Evolutionary conservation across 768 basidiomycete genomes (phyloP), one percentile per base, ranked within the genome.

Genomic region (Ramaria rubella): DNA sequence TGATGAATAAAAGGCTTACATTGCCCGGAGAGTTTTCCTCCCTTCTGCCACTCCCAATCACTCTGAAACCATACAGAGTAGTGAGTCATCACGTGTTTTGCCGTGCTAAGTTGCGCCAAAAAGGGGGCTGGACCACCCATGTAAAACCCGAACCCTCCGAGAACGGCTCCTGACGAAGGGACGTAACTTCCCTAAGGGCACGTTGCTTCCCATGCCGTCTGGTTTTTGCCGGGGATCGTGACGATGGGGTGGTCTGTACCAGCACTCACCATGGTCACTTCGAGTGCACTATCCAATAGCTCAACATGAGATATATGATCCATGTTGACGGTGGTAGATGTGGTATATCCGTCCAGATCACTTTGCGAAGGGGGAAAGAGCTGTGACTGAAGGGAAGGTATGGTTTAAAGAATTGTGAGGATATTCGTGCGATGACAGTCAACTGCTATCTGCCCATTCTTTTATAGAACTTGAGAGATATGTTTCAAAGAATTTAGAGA

Each of bases 21-120:
- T 15, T 85, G 68, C 11, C 87, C 87, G 30, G 87, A 86, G 15
- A 89, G 72, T 64, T 90, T 90, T 1, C 87, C 87, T 27, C 87
- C 87, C 62, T 82, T 83, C n/a, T 72, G 75, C 77, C 81, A 89
- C 34, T 80, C 76, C 77, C 83, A 89, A 1, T 73, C 82, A 0
- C 72, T 64, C 57, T 82, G 69, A 48, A 89, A 77, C 77, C 82
- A 81, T 65, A 87, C 75, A 2, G 81, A 77, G 64, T 89, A 90
- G 58, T 81, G 77, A 63, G 86, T 72, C 0, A 82, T 60, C 2
- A 80, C 81, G 57, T 90, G 83, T 17, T 67, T 75, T 14, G 81
- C 80, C 0, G 30, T 40, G 6, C 15, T 64, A 46, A 83, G 63
- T 3, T 55, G 60, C 2, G 68, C 61, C 0, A 68, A 57, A 56